Base-by-base conservation (phyloP, 2,329 filamentous ascomycete species). In the Onygenales sp. region DNA sequence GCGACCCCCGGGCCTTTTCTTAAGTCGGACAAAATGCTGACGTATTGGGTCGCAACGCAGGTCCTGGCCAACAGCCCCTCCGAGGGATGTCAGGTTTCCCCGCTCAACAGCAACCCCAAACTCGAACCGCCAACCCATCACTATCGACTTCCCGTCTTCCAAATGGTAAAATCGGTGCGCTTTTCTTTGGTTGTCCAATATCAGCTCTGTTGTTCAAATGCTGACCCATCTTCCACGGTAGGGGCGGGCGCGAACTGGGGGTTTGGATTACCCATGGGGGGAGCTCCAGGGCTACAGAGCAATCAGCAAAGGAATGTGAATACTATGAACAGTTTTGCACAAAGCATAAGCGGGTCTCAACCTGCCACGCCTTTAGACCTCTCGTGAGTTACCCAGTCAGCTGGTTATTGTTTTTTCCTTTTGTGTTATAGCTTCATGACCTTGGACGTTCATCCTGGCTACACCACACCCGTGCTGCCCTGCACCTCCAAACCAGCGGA, bases 161-260 rank as follows among this genome's bases (percentile, higher is more conserved):
- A 61, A 79, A 79, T 62, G 76, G 76, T 59, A 79, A 79, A 66
- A 67, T 79, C 56, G 77, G 77, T 80, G 67, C 48, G 47, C 36
- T 45, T 42, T 36, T 49, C 40, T 39, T 49, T 40, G 39, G 21
- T 27, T 55, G 42, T 50, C 36, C 53, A 55, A 45, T 56, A 43
- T 52, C 10, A 21, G 36, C 39, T n/a, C 49, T 45, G 9, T 34
- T 48, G 27, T 54, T 31, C 14, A 48, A 49, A 52, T 45, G 46
- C 21, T 37, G 42, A 14, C 34, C 34, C 40, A 49, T 39, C 37
- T 40, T 56, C 39, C 46, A 52, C 27, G 31, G 14, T 65, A 76
- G 79, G 78, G 51, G 76, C 72, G 61, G 76, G 75, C 61, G 73
- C 77, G 56, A 77, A 77, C 64, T 82, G 79, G 79, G 78, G 76